Percentiles rank a stretch among this genome's conserved stretches.
These are phyloP conservation scores for Tuber indicum DNA, from an alignment of 495 filamentous ascomycete species.

Conservation along the genomic window DNA sequence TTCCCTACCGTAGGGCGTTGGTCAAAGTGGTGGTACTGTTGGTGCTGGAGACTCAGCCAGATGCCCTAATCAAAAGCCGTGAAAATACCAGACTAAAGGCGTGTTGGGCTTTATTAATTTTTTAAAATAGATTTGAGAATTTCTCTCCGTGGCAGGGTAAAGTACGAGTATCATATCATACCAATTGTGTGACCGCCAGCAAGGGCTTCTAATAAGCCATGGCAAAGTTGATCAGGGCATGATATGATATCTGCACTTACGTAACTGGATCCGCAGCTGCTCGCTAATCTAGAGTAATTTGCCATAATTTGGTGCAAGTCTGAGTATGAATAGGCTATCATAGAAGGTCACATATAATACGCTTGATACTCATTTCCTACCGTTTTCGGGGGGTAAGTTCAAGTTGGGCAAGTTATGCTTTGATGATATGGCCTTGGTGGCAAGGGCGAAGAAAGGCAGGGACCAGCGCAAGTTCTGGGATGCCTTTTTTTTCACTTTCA, in stretches of 20 bases:
- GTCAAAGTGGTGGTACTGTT: neutral
- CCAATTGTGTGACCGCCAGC: neutral
- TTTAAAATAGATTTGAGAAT: constrained; percentile 32
- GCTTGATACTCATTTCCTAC: neutral
- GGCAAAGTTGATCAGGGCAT: neutral
- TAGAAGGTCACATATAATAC: neutral
- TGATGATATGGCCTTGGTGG: neutral
- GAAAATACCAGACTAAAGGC: neutral
- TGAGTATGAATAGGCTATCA: neutral
- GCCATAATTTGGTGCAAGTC: neutral
- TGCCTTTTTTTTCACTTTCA: neutral
- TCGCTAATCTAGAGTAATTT: neutral
- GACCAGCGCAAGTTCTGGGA: neutral
- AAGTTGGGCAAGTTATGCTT: neutral
- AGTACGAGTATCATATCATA: too few relatives aligned
- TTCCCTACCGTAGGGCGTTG: neutral
- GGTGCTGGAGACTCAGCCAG: constrained; percentile 29
- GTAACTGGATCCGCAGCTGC: neutral
- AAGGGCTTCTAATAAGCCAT: neutral
- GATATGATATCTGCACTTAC: neutral
- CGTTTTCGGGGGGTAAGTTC: neutral
- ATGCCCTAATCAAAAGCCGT: neutral
- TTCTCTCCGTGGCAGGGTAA: constrained; percentile 20
- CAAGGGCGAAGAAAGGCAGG: too few relatives aligned
- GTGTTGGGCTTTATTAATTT: neutral